Base-by-base conservation (phyloP, 106 monocot genomes). In the Apostasia shenzhenica region DNA sequence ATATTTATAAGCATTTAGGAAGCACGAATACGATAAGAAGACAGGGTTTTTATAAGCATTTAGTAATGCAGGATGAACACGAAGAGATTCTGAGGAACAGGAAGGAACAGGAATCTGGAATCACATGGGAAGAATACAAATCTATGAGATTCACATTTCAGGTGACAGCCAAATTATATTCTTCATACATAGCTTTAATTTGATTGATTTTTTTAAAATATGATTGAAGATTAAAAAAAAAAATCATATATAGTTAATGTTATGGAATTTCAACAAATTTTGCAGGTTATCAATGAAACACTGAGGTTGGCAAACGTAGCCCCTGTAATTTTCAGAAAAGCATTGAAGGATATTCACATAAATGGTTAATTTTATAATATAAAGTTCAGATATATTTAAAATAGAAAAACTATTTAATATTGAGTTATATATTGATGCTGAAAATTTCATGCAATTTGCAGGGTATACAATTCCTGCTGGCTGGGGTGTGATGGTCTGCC, bases 81-180 rank as follows among this genome's bases (percentile, higher is more conserved):
- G 84, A 84, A 41, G 70, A 63, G 39, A 80, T 84, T 58, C 5
- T 78, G n/a, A 80, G 60, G 40, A 84, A 55, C 2, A 62, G 84
- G 48, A 67, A 77, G 74, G 54, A 77, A 39, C 75, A 66, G 4
- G 49, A 74, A 59, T 70, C 80, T 14, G 73, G 70, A 67, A 73
- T 84, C 48, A 84, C 84, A 61, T 84, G 84, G 84, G 42, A 70
- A 9, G 84, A 84, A 62, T 84, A 84, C 45, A 84, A 80, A 72
- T 80, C 84, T 8, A 80, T 84, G 84, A 80, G 53, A 3, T 81
- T 80, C 61, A 84, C 84, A 14, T 61, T 45, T 61, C 84, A 84
- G 73, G 84, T 84, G 45, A 69, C 26, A 69, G 49, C 49, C 13
- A 48, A 69, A 46, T 48, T 57, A 10, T 13, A 13, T 56, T 26